Percentiles rank a stretch among this genome's conserved stretches.
These are phyloP conservation scores for Agaricus subrufescens DNA, from an alignment of 768 basidiomycete species.

Conservation along the genomic window DNA sequence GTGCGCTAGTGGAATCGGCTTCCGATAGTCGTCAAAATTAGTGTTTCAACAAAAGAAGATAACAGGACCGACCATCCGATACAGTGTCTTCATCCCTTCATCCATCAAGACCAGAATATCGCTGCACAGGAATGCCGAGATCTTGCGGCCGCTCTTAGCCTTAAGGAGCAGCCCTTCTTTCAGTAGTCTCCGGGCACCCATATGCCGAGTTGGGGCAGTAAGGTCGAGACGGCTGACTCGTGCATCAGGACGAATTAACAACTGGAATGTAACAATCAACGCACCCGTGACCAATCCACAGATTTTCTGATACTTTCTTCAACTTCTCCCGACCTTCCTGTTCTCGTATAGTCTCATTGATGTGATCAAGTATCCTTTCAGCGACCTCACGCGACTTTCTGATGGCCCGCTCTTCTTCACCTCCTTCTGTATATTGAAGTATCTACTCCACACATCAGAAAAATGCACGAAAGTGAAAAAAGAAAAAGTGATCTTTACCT, in stretches of 20 bases:
- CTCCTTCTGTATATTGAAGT: slow-evolving; percentile 69
- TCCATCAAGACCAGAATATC: slow-evolving; percentile 89
- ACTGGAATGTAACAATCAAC: slow-evolving; percentile 15
- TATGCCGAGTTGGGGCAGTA: slow-evolving; percentile 82
- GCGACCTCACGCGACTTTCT: slow-evolving; percentile 53
- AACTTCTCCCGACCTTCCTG: slow-evolving; percentile 81
- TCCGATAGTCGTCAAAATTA: neutral
- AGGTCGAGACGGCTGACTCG: slow-evolving; percentile 68
- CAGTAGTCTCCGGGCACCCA: slow-evolving; percentile 76
- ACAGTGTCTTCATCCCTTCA: slow-evolving; percentile 60
- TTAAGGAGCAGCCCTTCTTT: slow-evolving; percentile 79
- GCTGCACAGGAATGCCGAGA: slow-evolving; percentile 79
- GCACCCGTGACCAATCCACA: slow-evolving; percentile 88
- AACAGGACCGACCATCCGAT: slow-evolving; percentile 65
- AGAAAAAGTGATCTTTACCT: slow-evolving; percentile 34
- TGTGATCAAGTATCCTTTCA: slow-evolving; percentile 68
- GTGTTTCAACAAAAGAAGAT: neutral
- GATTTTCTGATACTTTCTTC: slow-evolving; percentile 62
- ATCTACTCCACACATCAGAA: slow-evolving; percentile 41
- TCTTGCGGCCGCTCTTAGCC: slow-evolving; percentile 76
- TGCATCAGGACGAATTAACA: slow-evolving; percentile 1
- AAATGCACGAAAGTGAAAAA: neutral
- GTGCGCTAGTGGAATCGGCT: slow-evolving; percentile 77
- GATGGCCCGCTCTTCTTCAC: slow-evolving; percentile 56
- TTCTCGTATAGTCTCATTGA: slow-evolving; percentile 87